phyloP scores from a whole-genome alignment of 768 basidiomycete genomes.

The Suillus spraguei region DNA sequence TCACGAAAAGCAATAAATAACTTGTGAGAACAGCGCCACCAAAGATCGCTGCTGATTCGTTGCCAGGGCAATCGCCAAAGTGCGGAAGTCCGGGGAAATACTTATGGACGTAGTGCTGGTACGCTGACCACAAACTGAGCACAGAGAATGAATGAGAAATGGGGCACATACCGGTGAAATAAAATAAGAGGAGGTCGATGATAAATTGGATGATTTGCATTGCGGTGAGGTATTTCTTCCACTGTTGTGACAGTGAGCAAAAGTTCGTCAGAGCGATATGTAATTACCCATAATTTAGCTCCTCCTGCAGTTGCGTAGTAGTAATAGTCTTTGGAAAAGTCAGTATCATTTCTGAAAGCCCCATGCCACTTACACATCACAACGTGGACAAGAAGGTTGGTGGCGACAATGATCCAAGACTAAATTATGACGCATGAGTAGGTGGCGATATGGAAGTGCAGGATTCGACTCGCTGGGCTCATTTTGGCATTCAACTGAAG shows the following conservation, averaged over 20 bases:
- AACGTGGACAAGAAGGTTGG: conserved; percentile 92
- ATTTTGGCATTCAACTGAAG: conserved; percentile 90
- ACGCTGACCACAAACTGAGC: conserved; percentile 15
- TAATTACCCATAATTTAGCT: conserved; percentile 26
- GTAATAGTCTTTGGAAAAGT: conserved; percentile 81
- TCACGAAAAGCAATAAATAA: conserved; percentile 28
- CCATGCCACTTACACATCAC: conserved; percentile 78
- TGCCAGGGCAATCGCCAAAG: conserved; percentile 29
- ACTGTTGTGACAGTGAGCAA: conserved; percentile 15
- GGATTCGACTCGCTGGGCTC: conserved; percentile 67
- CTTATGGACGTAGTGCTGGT: conserved; percentile 30
- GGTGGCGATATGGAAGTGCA: neutral
- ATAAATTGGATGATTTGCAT: conserved; percentile 32
- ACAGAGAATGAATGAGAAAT: neutral
- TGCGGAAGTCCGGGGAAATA: conserved; percentile 28
- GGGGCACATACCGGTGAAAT: conserved; percentile 25
- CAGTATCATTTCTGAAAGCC: conserved; percentile 6
- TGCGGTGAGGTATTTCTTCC: conserved; percentile 30
- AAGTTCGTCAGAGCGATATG: neutral
- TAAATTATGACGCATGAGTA: conserved; percentile 30
- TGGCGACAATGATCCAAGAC: conserved; percentile 91
- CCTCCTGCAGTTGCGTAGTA: conserved; percentile 91
- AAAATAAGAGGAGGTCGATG: conserved; percentile 22
- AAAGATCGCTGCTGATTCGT: conserved; percentile 20
- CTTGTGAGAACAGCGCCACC: conserved; percentile 18